Evolutionary conservation across 495 filamentous ascomycete species (phyloP).

Genomic region (Penicillium goetzii): DNA sequence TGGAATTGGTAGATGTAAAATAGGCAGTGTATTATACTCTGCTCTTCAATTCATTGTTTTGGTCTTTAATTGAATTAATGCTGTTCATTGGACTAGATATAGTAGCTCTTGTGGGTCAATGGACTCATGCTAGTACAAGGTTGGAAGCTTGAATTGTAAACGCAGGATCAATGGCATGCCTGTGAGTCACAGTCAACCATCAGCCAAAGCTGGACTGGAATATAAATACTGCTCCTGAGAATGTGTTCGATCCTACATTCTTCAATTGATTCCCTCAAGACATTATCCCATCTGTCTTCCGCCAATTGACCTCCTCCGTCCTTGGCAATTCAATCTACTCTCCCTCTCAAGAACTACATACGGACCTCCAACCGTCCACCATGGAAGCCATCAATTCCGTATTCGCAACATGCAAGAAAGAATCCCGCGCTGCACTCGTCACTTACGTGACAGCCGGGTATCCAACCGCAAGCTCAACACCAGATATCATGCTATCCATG

Average conservation of each 20-base stretch:
- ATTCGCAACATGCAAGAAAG: constrained; percentile 73
- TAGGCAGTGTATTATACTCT: not conserved
- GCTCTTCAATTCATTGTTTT: not conserved
- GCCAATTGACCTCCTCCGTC: too few relatives aligned
- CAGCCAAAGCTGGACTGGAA: not conserved
- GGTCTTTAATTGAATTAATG: not conserved
- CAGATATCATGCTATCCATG: constrained; percentile 79
- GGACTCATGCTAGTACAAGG: not conserved
- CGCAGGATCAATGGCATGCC: too few relatives aligned
- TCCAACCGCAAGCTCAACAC: constrained; percentile 69
- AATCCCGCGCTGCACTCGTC: constrained; percentile 64
- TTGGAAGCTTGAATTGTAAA: not conserved
- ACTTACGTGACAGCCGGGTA: constrained; percentile 92
- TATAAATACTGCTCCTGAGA: not conserved
- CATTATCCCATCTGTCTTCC: too few relatives aligned
- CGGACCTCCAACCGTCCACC: not conserved
- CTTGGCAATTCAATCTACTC: not conserved
- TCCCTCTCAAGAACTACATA: not conserved
- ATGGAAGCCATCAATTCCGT: constrained; percentile 75
- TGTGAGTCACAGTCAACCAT: not conserved
- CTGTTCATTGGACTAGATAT: not conserved
- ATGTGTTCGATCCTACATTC: not conserved
- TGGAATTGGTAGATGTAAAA: not conserved
- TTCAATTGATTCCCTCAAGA: not conserved
- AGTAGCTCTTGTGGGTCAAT: not conserved